A percentile compares a stretch with the other conserved stretches of the same genome.
Conservation (phyloP, 495 filamentous ascomycete genomes). For the Aspergillus wentii region DNA sequence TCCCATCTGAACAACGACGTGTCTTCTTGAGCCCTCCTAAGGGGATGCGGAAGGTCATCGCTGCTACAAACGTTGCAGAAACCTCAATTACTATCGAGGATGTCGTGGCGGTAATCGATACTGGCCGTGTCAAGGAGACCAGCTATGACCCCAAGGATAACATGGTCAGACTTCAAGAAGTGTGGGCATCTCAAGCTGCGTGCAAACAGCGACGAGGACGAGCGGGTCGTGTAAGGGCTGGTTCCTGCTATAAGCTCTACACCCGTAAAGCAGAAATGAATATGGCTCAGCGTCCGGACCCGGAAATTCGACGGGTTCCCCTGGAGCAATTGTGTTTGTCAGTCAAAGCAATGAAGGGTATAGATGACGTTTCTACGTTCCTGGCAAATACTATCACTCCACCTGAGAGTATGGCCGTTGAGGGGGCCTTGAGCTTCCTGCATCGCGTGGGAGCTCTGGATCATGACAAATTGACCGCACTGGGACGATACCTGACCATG, state of each 20-base stretch:
- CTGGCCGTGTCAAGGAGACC: constrained; percentile 92
- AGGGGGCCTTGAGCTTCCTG: constrained; percentile 73
- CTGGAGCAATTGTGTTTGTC: constrained; percentile 92
- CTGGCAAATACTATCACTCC: constrained; percentile 84
- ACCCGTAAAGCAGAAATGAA: constrained; percentile 76
- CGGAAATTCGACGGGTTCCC: constrained; percentile 88
- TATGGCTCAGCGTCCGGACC: constrained; percentile 88
- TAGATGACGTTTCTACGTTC: constrained; percentile 73
- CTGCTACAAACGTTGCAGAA: constrained; percentile 94
- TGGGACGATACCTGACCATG: constrained; percentile 86
- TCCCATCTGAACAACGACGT: constrained; percentile 76
- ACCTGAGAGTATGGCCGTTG: constrained; percentile 76
- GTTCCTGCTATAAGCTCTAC: constrained; percentile 93
- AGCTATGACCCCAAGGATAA: constrained; percentile 89
- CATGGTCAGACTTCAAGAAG: constrained; percentile 90
- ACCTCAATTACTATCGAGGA: constrained; percentile 98
- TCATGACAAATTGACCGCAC: constrained; percentile 76
- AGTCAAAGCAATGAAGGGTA: constrained; percentile 85
- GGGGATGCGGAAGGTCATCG: constrained; percentile 85
- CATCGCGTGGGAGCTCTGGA: constrained; percentile 84
- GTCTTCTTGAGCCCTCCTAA: constrained; percentile 75
- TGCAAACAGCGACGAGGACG: constrained; percentile 96
- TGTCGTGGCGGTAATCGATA: constrained; percentile 94
- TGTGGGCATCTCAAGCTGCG: constrained; percentile 91
- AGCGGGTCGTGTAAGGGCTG: constrained; percentile 85